phyloP scores from a whole-genome alignment of 805 yeast genomes.

The Sugiyamaella mastotermitis region DNA sequence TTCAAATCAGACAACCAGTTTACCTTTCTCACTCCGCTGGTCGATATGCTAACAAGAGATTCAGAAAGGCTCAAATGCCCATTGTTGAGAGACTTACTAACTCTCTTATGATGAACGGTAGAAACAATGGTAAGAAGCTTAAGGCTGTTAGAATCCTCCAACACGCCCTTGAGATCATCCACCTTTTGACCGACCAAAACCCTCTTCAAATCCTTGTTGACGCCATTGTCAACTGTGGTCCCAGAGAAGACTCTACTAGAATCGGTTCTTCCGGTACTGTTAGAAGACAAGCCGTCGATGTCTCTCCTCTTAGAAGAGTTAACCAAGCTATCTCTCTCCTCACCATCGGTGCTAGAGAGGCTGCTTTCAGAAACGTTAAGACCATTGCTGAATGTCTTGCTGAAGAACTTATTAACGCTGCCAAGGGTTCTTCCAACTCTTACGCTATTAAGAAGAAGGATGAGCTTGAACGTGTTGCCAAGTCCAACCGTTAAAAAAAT shows the following conservation, averaged over 20 bases:
- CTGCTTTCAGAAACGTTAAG: constrained; percentile 99
- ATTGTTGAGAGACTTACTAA: constrained; percentile 98
- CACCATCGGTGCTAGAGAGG: constrained; percentile 99
- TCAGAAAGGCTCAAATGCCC: constrained; percentile 99
- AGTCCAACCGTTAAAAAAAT: constrained; percentile 90
- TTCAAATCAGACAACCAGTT: constrained; percentile 96
- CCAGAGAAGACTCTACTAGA: constrained; percentile 99
- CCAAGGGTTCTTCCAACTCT: constrained; percentile 99
- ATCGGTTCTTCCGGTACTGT: constrained; percentile 99
- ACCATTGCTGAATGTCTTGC: constrained; percentile 99
- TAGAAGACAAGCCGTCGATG: constrained; percentile 99
- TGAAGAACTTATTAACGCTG: constrained; percentile 99
- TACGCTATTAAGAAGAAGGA: constrained; percentile 99
- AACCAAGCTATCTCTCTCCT: constrained; percentile 98
- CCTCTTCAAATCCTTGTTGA: constrained; percentile 99
- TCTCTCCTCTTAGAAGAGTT: constrained; percentile 99
- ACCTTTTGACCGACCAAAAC: constrained; percentile 97
- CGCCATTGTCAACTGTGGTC: constrained; percentile 99
- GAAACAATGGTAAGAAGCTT: constrained; percentile 99
- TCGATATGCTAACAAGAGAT: constrained; percentile 98
- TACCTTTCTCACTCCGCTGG: constrained; percentile 99
- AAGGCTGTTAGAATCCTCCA: constrained; percentile 99
- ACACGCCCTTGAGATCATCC: constrained; percentile 97
- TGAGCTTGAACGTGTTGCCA: constrained; percentile 99
- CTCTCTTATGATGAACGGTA: constrained; percentile 99